phyloP scores from a whole-genome alignment of 768 basidiomycete genomes.

The Auricularia sp. region DNA sequence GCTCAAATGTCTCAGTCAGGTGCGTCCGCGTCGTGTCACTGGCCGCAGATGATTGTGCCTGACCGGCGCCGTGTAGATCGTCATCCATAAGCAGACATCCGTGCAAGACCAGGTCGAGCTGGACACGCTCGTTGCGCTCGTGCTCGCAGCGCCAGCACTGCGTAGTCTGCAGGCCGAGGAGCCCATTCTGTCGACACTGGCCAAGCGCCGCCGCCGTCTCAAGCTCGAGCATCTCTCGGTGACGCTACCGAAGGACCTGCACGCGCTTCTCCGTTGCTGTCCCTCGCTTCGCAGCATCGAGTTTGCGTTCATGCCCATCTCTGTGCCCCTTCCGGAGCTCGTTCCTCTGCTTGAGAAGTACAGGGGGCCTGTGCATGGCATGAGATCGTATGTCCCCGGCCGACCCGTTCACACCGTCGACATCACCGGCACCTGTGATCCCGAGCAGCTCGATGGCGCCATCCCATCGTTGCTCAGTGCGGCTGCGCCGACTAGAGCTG shows the following conservation, averaged over 20 bases:
- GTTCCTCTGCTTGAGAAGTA: not conserved
- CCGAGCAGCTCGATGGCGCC: not conserved
- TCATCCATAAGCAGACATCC: not conserved
- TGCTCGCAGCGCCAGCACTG: not conserved
- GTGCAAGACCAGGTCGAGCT: not conserved
- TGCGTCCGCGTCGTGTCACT: not conserved
- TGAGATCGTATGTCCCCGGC: not conserved
- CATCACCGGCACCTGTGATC: not conserved
- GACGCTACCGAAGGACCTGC: not conserved
- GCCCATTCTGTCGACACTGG: not conserved
- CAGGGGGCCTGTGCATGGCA: not conserved
- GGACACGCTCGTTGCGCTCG: not conserved
- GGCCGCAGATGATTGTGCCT: not conserved
- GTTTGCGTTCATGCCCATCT: not conserved
- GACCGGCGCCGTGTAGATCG: not conserved
- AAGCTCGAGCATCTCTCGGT: not conserved
- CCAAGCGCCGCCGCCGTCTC: not conserved
- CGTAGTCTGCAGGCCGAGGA: not conserved
- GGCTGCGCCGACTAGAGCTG: not conserved
- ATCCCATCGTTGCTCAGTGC: not conserved
- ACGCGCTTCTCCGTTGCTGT: not conserved
- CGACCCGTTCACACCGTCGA: not conserved
- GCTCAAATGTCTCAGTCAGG: not conserved
- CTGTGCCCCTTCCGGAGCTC: not conserved
- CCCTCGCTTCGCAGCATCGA: not conserved